Base-by-base conservation (phyloP, 2,329 filamentous ascomycete genomes). In the Diaporthe destruens region DNA sequence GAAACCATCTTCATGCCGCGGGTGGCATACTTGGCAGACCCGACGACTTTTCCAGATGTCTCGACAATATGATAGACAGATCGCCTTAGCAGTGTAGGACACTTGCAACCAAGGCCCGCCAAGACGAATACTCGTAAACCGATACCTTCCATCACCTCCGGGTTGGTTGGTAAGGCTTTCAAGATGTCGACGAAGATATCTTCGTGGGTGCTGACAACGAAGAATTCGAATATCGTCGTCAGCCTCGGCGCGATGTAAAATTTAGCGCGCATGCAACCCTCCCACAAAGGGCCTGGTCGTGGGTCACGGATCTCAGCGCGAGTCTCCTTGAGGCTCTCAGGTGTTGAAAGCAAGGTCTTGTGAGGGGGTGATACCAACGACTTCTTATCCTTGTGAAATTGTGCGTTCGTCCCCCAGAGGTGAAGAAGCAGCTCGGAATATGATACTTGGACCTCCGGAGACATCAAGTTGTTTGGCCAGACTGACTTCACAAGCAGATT, bases 21-120 rank as follows among this genome's bases (percentile, higher is more conserved):
- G 71, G 88, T 89, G 1, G 96, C 95, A 82, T 98, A 93, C 25
- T 86, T 84, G 25, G 87, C 85, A 8, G 93, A 92, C 14, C 84
- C 82, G 3, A 87, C 82, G 18, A 97, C 89, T 71, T 91, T 90
- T 1, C 93, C 94, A 1, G 95, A 93, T 0, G 93, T 94, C 80
- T 98, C 96, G 77, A 98, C 98, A 29, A 98, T 95, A 80, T 96
- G 93, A 80, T 98, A 99, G 23, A 97, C 93, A 76, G 94, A 95
- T 75, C 93, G 91, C 67, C 95, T 92, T 55, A 98, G 87, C 25
- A 98, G 86, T 0, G 95, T 97, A 73, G 94, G 91, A 94, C 96
- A 98, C 66, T 86, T 84, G 39, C 94, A 93, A 32, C 93, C 96
- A 72, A 99, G 84, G 71, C 91, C 90, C 1, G 93, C 90, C 14